Base-by-base conservation (phyloP, 2,329 filamentous ascomycete genomes). In the Pleoardoris graminearum region DNA sequence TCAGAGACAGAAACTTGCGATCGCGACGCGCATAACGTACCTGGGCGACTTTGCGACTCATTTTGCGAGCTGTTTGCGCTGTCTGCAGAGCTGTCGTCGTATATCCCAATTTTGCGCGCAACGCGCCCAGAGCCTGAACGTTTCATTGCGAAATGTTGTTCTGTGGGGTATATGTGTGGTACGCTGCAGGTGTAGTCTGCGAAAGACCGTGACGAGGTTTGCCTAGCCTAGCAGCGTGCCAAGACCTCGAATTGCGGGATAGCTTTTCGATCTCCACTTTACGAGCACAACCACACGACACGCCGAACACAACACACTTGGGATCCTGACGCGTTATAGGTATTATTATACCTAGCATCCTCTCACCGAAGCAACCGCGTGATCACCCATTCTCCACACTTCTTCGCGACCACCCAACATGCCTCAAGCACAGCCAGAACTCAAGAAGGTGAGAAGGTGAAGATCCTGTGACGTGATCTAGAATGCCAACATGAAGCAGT, bases 381-480 rank as follows among this genome's bases (percentile, higher is more conserved):
- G 10, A 38, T 22, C 29, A 17, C 11, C n/a, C 44, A 11, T 21
- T 11, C 21, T 4, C 35, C 16, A 44, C 10, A 44, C 41, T 22
- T 21, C 22, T 35, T 38, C 29, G 25, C 46, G 39, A 48, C 37
- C 45, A 39, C 41, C 55, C 79, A 89, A 81, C 63, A 99, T 99
- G 94, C 91, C 94, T 79, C 93, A 95, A 86, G 92, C 94, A 75
- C 94, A 97, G 79, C 94, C 94, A 68, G 95, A 99, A 81, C 85
- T 99, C 59, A 99, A 97, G 80, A 99, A 97, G 86, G 94, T 95
- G 78, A 71, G 61, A 3, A 14, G 10, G 3, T 10, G 11, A 7
- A 37, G 23, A 17, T 7, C 1, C 27, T 7, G 19, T 10, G 16
- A 38, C 23, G 12, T 10, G 35, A 17, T 7, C 3, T 11, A 27